A percentile compares a stretch with the other conserved stretches of the same genome.
phyloP scores from a whole-genome alignment of 2,329 filamentous ascomycete species.

The Ascosphaera aggregata region DNA sequence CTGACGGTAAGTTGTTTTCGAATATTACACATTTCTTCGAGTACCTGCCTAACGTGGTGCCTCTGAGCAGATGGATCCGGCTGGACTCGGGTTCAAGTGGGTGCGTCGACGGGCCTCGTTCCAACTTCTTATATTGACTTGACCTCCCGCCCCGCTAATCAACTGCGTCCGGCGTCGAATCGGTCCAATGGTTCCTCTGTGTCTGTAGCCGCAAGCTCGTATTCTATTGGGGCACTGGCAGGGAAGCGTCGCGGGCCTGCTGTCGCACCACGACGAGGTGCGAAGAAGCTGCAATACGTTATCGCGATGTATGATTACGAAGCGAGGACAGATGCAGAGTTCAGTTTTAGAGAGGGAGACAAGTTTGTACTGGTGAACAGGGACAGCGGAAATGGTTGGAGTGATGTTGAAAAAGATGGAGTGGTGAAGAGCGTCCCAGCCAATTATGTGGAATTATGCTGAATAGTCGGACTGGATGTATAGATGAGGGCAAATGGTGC shows the following conservation, averaged over 20 bases:
- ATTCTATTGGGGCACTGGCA: conserved; percentile 44
- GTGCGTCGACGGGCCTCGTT: conserved; percentile 56
- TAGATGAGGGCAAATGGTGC: no score
- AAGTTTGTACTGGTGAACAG: conserved; percentile 72
- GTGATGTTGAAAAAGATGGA: conserved; percentile 82
- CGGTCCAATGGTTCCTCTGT: not conserved
- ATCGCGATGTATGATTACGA: conserved; percentile 84
- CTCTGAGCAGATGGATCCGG: conserved; percentile 56
- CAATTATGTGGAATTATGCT: conserved; percentile 49
- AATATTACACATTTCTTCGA: no score
- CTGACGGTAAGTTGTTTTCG: conserved; percentile 48
- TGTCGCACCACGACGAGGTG: conserved; percentile 72
- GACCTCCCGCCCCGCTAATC: conserved; percentile 18
- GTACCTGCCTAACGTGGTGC: no score
- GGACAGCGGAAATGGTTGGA: conserved; percentile 87
- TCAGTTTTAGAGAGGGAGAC: conserved; percentile 78
- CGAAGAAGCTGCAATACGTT: conserved; percentile 84
- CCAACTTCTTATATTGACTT: conserved; percentile 68
- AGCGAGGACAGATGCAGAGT: conserved; percentile 65
- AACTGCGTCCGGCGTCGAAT: not conserved
- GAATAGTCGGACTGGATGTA: conserved; percentile 21
- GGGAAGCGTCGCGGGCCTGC: conserved; percentile 73
- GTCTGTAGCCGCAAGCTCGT: conserved; percentile 44
- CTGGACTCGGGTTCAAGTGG: conserved; percentile 66
- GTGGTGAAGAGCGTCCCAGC: conserved; percentile 74